Conservation (phyloP, 352 stramenopile species). For the Pythium insidiosum region DNA sequence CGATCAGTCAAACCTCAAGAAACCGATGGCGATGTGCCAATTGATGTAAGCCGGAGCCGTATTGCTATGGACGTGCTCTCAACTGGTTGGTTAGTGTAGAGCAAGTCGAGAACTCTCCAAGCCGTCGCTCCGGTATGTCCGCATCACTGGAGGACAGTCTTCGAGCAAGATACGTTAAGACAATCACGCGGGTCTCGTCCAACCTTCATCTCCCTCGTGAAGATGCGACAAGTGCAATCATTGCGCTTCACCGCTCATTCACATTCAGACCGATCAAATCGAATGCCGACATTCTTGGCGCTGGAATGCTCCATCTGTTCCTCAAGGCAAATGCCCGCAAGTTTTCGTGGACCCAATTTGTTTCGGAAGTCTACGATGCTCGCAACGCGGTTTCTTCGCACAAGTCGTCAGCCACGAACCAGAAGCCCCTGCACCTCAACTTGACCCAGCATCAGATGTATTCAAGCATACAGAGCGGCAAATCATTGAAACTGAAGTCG, state of each 20-base stretch:
- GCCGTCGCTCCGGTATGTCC: slow-evolving; percentile 47
- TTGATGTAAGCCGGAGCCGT: too few relatives aligned
- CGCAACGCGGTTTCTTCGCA: slow-evolving; percentile 20
- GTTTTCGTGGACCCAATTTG: slow-evolving; percentile 51
- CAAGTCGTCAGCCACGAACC: slow-evolving; percentile 2
- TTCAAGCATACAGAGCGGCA: slow-evolving; percentile 50
- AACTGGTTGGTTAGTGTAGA: slow-evolving; percentile 68
- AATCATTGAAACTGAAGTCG: slow-evolving; percentile 44
- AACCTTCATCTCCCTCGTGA: slow-evolving; percentile 52
- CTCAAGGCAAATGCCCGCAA: slow-evolving; percentile 63
- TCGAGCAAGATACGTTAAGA: slow-evolving; percentile 51
- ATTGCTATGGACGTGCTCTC: slow-evolving; percentile 57
- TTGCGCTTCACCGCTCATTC: slow-evolving; percentile 75
- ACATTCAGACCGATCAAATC: slow-evolving; percentile 67
- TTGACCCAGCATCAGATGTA: slow-evolving; percentile 24
- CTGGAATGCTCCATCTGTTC: slow-evolving; percentile 65
- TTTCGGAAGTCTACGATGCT: slow-evolving; percentile 61
- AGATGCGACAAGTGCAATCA: slow-evolving; percentile 63
- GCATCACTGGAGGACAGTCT: slow-evolving; percentile 53
- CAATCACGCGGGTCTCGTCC: slow-evolving; percentile 58
- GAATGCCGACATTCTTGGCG: slow-evolving; percentile 60
- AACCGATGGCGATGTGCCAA: slow-evolving; percentile 7
- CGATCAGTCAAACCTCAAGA: slow-evolving; percentile 6
- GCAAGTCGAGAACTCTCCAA: slow-evolving; percentile 46
- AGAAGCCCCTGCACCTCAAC: slow-evolving; percentile 3